Evolutionary conservation across 2,329 filamentous ascomycete genomes (phyloP).

Genomic region (Tolypocladium cylindrosporum): DNA sequence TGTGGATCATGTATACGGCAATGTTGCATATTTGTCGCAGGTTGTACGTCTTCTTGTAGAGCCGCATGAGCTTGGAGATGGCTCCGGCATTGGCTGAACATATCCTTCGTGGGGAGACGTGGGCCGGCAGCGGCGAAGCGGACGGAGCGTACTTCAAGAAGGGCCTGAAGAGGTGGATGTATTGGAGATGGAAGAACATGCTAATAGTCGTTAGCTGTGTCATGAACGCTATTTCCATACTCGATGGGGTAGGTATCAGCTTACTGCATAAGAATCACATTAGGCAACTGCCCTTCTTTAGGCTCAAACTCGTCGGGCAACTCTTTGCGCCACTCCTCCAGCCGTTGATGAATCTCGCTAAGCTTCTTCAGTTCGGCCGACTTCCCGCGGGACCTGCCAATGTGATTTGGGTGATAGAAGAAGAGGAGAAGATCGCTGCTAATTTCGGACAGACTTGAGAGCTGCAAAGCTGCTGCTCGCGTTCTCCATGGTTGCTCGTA

Average conservation of each 20-base stretch:
- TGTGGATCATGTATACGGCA: constrained; percentile 90
- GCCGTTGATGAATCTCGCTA: constrained; percentile 77
- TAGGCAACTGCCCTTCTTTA: constrained; percentile 79
- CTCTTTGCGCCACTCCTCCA: constrained; percentile 82
- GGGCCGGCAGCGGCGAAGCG: constrained; percentile 71
- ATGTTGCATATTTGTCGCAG: constrained; percentile 93
- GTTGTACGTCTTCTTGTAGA: constrained; percentile 89
- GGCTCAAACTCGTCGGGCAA: constrained; percentile 81
- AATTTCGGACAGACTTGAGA: constrained; percentile 81
- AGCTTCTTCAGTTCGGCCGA: constrained; percentile 83
- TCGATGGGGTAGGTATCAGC: constrained; percentile 23
- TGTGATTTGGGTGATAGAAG: constrained; percentile 77
- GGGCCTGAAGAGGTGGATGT: constrained; percentile 90
- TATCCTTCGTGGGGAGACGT: constrained; percentile 82
- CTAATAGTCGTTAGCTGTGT: constrained; percentile 34
- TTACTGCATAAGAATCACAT: constrained; percentile 75
- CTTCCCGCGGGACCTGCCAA: constrained; percentile 58
- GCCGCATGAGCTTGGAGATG: constrained; percentile 86
- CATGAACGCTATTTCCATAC: neutral
- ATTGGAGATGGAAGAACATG: constrained; percentile 95
- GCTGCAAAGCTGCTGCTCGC: constrained; percentile 69
- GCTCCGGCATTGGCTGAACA: constrained; percentile 83
- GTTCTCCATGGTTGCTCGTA: constrained; percentile 74
- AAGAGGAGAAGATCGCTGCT: constrained; percentile 80
- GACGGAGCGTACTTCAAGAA: constrained; percentile 83